Base-by-base conservation (phyloP, 2,329 filamentous ascomycete species). In the Calonectria henricotiae region DNA sequence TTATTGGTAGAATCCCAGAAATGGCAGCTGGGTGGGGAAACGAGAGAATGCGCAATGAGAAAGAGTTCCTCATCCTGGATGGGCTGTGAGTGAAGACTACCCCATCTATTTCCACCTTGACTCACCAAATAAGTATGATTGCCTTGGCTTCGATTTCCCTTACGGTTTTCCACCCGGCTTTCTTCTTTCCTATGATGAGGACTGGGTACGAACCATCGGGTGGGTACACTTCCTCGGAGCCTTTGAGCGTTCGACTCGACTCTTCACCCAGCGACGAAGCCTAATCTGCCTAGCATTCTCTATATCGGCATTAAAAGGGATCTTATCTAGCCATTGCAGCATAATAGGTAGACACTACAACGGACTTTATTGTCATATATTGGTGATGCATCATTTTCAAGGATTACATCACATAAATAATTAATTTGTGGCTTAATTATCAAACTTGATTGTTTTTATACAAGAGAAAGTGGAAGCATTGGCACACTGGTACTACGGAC, bases 11-110 rank as follows among this genome's bases (percentile, higher is more conserved):
- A 62, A 87, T 92, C 25, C 88, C 87, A 0, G 91, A 93, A 84
- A 82, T 93, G 73, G 88, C 86, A 73, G 83, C 87, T 47, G 91
- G 91, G 1, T 93, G 89, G 87, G 80, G 77, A 5, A 90, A 90
- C 2, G 79, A 84, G 23, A 79, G 92, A 73, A 90, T 91, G 77
- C 79, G 76, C 32, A 80, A 86, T 41, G 83, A 90, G 80, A 82
- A 81, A 25, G 79, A 87, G 43, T 90, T 90, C 76, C 85, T 90
- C 71, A 85, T 80, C 5, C 84, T 90, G 47, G 89, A 91, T 82
- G 86, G 87, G 32, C 20, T 66, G 64, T 66, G 17, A 66, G 64
- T 41, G 2, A 23, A 15, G 15, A 9, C 4, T 37, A 7, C 9
- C 13, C 20, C 6, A 4, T 25, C 13, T 49, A 12, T 6, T 17